Base-by-base conservation (phyloP, 306 rosid species). In the Cicer arietinum region DNA sequence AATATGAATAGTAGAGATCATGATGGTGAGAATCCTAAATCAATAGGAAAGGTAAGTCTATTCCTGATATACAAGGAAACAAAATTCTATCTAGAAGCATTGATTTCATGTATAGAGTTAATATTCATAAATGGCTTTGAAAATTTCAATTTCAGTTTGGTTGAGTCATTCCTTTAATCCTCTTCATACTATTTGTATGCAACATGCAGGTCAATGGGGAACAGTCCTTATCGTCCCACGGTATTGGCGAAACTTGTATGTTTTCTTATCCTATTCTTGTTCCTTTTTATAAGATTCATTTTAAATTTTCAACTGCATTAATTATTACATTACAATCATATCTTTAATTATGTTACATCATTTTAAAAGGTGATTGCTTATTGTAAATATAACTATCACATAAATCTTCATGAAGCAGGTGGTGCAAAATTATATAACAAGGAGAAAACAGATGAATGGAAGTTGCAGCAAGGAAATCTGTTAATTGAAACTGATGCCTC, bases 401-500 rank as follows among this genome's bases (percentile, higher is more conserved):
- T 60, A 6, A 14, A 51, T 51, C 52, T 73, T 80, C 47, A 69
- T 79, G 69, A 78, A 77, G 75, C 83, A 94, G 97, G 91, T 75
- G 85, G 76, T 81, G 89, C 77, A 78, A 87, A 78, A 81, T 83
- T 90, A 80, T 89, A 90, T 74, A 90, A 84, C 66, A 91, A 87
- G 87, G 96, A 86, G 46, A 84, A 89, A 84, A 87, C 76, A 87
- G 93, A 91, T 74, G 97, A 94, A 11, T 87, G 97, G 97, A 94
- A 87, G 84, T 35, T 80, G 80, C 84, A 85, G 75, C 97, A 91
- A 81, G 97, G 99, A 43, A 90, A 90, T 64, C 80, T 92, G 30
- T 90, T 88, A 75, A 84, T 87, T 80, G 97, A 94, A 71, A 87
- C 80, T 53, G 92, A 89, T 50, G 91, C 88, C 78, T 73, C 79